A percentile compares a stretch with the other conserved stretches of the same genome.
phyloP scores from a whole-genome alignment of 805 yeast species.

The Monosporozyma unispora region DNA sequence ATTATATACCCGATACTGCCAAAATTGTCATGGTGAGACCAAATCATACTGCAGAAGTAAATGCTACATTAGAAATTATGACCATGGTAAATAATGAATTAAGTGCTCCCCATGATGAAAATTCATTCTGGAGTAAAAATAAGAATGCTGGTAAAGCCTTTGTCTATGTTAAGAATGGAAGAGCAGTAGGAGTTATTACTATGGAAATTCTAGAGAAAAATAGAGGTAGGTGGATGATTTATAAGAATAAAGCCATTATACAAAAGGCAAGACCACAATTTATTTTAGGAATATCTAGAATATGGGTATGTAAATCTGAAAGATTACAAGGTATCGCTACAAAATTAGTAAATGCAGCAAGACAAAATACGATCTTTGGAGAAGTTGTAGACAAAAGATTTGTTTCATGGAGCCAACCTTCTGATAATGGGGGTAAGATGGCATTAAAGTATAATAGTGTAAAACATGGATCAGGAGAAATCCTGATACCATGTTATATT shows the following conservation, averaged over 20 bases:
- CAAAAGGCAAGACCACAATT: slow-evolving; percentile 35
- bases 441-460: slow-evolving; percentile 51
- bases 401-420: slow-evolving; percentile 68
- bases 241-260: slow-evolving; percentile 41
- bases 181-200: slow-evolving; percentile 49
- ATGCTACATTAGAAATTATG: slow-evolving; percentile 35
- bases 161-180: slow-evolving; percentile 36
- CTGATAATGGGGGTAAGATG: slow-evolving; percentile 51
- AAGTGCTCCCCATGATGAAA: slow-evolving; percentile 46
- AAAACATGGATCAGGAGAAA: slow-evolving; percentile 34
- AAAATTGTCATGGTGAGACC: slow-evolving; percentile 32
- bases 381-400: slow-evolving; percentile 33
- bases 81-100: slow-evolving; percentile 50
- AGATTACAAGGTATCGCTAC: slow-evolving; percentile 45
- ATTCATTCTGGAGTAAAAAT: slow-evolving; percentile 31
- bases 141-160: slow-evolving; percentile 37
- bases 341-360: slow-evolving; percentile 37
- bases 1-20: slow-evolving; percentile 11
- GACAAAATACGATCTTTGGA: slow-evolving; percentile 42
- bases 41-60: slow-evolving; percentile 23
- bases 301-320: slow-evolving; percentile 37
- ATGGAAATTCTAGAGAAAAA: slow-evolving; percentile 35
- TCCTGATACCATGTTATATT: slow-evolving; percentile 27
- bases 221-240: slow-evolving; percentile 52
- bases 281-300: slow-evolving; percentile 41